Conservation (phyloP, 2,329 filamentous ascomycete genomes). For the Mariannaea sp. region DNA sequence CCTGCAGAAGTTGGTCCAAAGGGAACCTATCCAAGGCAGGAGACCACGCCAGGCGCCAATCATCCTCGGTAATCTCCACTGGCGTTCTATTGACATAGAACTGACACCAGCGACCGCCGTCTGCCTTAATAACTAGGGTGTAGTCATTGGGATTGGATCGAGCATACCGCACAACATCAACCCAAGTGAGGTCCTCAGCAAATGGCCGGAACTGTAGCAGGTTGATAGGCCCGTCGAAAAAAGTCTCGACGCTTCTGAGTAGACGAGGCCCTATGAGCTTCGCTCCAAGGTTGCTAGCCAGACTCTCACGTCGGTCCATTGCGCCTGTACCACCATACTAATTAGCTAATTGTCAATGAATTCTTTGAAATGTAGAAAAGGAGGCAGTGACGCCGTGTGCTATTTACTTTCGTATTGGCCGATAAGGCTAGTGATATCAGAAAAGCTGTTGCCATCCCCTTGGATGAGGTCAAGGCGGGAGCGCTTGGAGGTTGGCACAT, state of each 20-base stretch:
- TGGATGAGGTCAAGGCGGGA: constrained; percentile 57
- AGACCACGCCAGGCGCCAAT: constrained; percentile 82
- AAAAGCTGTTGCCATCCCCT: constrained; percentile 68
- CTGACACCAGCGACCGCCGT: constrained; percentile 74
- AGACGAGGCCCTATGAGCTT: constrained; percentile 81
- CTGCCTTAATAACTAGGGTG: constrained; percentile 68
- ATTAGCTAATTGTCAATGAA: constrained; percentile 25
- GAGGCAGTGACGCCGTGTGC: neutral
- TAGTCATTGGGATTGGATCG: constrained; percentile 81
- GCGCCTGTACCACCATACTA: constrained; percentile 62
- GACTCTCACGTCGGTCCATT: constrained; percentile 81
- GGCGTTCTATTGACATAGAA: constrained; percentile 81
- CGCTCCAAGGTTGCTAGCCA: constrained; percentile 83
- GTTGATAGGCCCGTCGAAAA: constrained; percentile 80
- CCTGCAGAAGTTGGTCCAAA: constrained; percentile 77
- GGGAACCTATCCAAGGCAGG: constrained; percentile 81
- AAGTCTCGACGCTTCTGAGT: constrained; percentile 82
- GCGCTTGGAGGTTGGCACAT: constrained; percentile 52
- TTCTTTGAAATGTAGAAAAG: neutral
- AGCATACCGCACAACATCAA: constrained; percentile 85
- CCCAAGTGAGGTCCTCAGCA: constrained; percentile 72
- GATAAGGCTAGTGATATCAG: constrained; percentile 73
- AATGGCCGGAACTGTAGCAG: constrained; percentile 58
- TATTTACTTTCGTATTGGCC: constrained; percentile 72
- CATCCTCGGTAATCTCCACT: constrained; percentile 86